Base-by-base conservation (phyloP, 83 land plant genomes). In the Diphasiastrum complanatum region DNA sequence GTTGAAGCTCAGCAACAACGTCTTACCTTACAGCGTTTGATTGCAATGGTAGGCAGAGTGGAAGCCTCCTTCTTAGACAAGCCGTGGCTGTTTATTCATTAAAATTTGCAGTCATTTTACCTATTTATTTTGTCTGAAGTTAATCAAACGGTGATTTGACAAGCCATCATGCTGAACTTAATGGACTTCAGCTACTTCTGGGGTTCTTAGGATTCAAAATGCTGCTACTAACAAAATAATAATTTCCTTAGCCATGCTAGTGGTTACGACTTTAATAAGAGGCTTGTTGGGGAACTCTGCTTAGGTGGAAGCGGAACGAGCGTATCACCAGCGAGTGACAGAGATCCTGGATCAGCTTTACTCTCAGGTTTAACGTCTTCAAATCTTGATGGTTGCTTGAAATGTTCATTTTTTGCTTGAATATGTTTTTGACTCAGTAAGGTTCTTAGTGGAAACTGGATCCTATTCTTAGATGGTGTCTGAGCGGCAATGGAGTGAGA, bases 1-100 rank as follows among this genome's bases (percentile, higher is more conserved):
- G 96, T 93, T 22, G 99, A 92, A 76, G 87, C 86, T 34, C 95
- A 92, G 60, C 98, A 92, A 48, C 96, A 92, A 60, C 71, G 91
- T 33, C 74, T 85, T 43, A 92, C 98, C 11, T 83, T 92, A 24
- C 95, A 92, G 63, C 83, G 87, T 8, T 74, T 92, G 45, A 85
- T 85, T 56, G 76, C 91, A 2, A 88, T 85, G 96, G 98, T 92
- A 69, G 22, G 35, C 20, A n/a, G n/a, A n/a, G n/a, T n/a, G n/a
- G n/a, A n/a, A n/a, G n/a, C n/a, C n/a, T n/a, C n/a, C n/a, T n/a
- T n/a, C n/a, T n/a, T n/a, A n/a, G n/a, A n/a, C n/a, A n/a, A n/a
- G n/a, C n/a, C 6, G 51, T 48, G 51, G 6, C 18, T 6, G n/a
- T 48, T 48, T 24, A 48, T 18, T 40, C 12, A 8, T 40, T 40